Percentiles rank a stretch among this genome's conserved stretches.
Conservation (phyloP, 768 basidiomycete genomes). For the Leucosporidium creatinivorum region DNA sequence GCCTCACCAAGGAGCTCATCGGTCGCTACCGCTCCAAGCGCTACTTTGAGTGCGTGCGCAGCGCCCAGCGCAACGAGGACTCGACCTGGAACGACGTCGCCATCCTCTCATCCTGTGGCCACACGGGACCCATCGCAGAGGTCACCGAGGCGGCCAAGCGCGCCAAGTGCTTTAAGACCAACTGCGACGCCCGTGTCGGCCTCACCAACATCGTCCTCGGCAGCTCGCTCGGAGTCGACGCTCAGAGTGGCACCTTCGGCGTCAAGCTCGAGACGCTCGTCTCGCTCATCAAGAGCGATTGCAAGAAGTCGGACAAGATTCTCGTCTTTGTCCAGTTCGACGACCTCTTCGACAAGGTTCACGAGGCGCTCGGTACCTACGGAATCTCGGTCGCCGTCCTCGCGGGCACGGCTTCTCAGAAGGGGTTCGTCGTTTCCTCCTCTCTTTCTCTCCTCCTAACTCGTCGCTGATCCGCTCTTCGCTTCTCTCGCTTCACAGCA, state of each 20-base stretch:
- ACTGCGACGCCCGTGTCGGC: conserved; percentile 63
- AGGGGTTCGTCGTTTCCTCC: conserved; percentile 47
- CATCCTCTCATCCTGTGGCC: conserved; percentile 85
- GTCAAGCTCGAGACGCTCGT: conserved; percentile 47
- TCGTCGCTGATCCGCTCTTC: not conserved
- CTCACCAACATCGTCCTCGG: conserved; percentile 42
- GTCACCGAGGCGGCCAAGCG: conserved; percentile 63
- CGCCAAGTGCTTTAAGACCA: conserved; percentile 61
- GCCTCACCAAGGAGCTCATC: conserved; percentile 72
- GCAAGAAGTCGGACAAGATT: conserved; percentile 65
- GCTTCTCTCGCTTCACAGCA: conserved; percentile 45
- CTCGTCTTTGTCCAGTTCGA: conserved; percentile 95
- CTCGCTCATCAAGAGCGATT: conserved; percentile 70
- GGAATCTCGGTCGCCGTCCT: conserved; percentile 53
- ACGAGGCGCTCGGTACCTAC: conserved; percentile 66
- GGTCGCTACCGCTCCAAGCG: conserved; percentile 83
- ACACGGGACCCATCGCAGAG: conserved; percentile 71
- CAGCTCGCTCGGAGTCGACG: conserved; percentile 39
- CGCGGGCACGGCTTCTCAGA: conserved; percentile 72
- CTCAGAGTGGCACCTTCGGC: conserved; percentile 39
- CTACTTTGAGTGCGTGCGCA: conserved; percentile 84
- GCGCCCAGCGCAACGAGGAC: conserved; percentile 60
- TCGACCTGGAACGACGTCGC: conserved; percentile 46
- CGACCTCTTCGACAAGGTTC: conserved; percentile 84
- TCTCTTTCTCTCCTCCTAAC: not conserved